Base-by-base conservation (phyloP, 2,329 filamentous ascomycete species). In the Ilyonectria sp. region DNA sequence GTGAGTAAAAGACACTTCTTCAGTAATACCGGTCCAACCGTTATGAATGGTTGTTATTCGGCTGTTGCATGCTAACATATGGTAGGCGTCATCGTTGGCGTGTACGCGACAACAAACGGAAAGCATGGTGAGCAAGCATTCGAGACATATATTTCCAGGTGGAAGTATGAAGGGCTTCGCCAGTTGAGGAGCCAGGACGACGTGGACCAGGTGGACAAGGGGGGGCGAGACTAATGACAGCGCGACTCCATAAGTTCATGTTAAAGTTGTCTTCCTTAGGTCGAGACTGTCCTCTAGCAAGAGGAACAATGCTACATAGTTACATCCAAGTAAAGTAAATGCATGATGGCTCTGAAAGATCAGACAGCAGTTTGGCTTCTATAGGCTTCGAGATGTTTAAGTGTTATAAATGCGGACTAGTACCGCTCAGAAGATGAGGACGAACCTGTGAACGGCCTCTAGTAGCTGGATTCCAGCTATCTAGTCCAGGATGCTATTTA, bases 31-130 rank as follows among this genome's bases (percentile, higher is more conserved):
- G 17, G 13, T 40, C 35, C 17, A 40, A 17, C 35, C 17, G 35
- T 40, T 40, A 40, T 40, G 13, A 17, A 40, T 40, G 17, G 35
- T 40, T 40, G 17, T 5, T 40, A 40, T 40, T 40, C 17, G 17
- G 11, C 11, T 40, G 35, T 44, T 9, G 6, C 7, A n/a, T 17
- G 1, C 15, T 65, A n/a, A 62, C 40, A 40, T 50, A 2, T 9
- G 1, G 4, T n/a, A 81, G 86, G 86, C 0, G 82, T 82, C 1
- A 75, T 89, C 13, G 63, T 89, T 0, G 87, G 86, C 0, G 80
- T 84, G 0, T 89, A 88, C 72, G 83, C 83, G 46, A 89, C 86
- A 6, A 85, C 78, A 23, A 89, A 89, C 69, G 86, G 86, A 0
- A 80, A 81, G 4, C 74, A 80, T n/a, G 82, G 80, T 1, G 80